Conservation (phyloP, 2,329 filamentous ascomycete genomes). For the Amylocarpus encephaloides region DNA sequence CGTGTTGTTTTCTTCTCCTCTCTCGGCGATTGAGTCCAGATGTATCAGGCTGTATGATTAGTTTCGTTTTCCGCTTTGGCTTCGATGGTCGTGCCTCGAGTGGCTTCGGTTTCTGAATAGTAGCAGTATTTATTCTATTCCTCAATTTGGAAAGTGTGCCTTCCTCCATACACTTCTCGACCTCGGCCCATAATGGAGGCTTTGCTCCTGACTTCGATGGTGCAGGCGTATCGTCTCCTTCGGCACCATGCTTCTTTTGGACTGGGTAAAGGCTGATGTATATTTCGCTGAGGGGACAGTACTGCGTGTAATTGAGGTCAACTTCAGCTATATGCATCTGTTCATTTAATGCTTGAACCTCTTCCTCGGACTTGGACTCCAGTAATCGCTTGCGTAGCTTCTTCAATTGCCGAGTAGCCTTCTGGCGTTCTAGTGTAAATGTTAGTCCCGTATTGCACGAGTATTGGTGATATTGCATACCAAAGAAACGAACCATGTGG, state of each 20-base stretch:
- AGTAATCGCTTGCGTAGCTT: slow-evolving; percentile 54
- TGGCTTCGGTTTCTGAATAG: slow-evolving; percentile 10
- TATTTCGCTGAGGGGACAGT: slow-evolving; percentile 62
- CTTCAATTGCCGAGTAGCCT: slow-evolving; percentile 61
- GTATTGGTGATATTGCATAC: slow-evolving; percentile 38
- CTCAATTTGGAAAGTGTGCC: slow-evolving; percentile 35
- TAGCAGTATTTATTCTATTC: slow-evolving; percentile 18
- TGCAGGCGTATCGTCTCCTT: slow-evolving; percentile 25
- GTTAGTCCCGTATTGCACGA: background rate
- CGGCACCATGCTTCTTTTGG: slow-evolving; percentile 33
- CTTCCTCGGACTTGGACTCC: slow-evolving; percentile 43
- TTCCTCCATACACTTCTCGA: slow-evolving; percentile 58
- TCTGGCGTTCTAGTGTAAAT: slow-evolving; percentile 58
- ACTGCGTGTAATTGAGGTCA: slow-evolving; percentile 68
- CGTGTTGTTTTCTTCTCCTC: slow-evolving; percentile 22
- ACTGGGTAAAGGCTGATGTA: slow-evolving; percentile 61
- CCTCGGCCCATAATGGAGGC: slow-evolving; percentile 57
- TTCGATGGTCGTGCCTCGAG: slow-evolving; percentile 17
- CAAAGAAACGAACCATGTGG: slow-evolving; percentile 81
- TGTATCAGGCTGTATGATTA: slow-evolving; percentile 18
- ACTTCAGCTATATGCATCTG: slow-evolving; percentile 65
- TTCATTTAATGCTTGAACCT: slow-evolving; percentile 44
- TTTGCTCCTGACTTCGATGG: slow-evolving; percentile 30
- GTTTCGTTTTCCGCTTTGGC: slow-evolving; percentile 13
- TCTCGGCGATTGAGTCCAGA: slow-evolving; percentile 29